Conservation (phyloP, 257 asterid species). For the Scutellaria barbata region DNA sequence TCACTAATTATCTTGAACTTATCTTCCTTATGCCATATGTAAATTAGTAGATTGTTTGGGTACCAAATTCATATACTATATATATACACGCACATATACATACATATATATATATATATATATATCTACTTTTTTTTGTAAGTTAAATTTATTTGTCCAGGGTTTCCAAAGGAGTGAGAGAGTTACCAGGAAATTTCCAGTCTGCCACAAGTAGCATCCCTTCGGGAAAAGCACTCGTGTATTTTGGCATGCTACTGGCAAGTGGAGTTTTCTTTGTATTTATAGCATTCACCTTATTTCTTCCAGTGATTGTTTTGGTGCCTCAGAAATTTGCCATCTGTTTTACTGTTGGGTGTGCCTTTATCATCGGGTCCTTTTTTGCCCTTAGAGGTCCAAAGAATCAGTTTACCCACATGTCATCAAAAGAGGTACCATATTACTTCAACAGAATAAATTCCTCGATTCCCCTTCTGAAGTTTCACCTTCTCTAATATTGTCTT, state of each 20-base stretch:
- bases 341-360: slow-evolving; percentile 81
- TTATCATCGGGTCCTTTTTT: slow-evolving; percentile 87
- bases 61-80: background rate
- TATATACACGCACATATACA: no score
- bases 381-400: slow-evolving; percentile 88
- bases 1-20: slow-evolving; percentile 21
- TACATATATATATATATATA: no score
- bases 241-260: slow-evolving; percentile 81
- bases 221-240: slow-evolving; percentile 89
- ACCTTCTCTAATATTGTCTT: slow-evolving; percentile 32
- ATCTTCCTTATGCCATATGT: slow-evolving; percentile 26
- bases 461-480: slow-evolving; percentile 16
- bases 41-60: slow-evolving; percentile 1
- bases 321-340: slow-evolving; percentile 95
- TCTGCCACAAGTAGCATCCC: slow-evolving; percentile 93
- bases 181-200: slow-evolving; percentile 87
- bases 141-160: slow-evolving; percentile 44
- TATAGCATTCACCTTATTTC: slow-evolving; percentile 84
- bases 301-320: slow-evolving; percentile 84
- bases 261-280: slow-evolving; percentile 87
- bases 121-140: no score
- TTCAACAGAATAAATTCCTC: background rate
- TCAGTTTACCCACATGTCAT: slow-evolving; percentile 82
- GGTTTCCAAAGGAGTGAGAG: slow-evolving; percentile 91
- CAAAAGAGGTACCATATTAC: slow-evolving; percentile 71